phyloP scores from a whole-genome alignment of 176 grass and related monocot species.

The Cenchrus purpureus region DNA sequence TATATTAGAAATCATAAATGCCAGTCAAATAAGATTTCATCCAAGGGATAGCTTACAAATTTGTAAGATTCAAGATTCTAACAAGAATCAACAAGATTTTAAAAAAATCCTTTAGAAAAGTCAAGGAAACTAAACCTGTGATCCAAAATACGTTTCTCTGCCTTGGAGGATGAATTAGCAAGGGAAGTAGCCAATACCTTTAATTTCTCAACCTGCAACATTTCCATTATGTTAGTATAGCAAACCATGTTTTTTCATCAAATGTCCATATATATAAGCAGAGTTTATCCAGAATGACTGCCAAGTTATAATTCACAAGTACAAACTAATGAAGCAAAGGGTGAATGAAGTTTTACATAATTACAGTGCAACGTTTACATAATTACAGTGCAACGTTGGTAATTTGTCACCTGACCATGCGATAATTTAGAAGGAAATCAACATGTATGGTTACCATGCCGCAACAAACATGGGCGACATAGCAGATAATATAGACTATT shows the following conservation, averaged over 20 bases:
- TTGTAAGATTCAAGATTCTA: slow-evolving; percentile 22
- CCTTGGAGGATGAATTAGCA: slow-evolving; percentile 93
- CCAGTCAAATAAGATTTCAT: slow-evolving; percentile 8
- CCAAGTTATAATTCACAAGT: slow-evolving; percentile 6
- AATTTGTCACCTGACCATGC: slow-evolving; percentile 6
- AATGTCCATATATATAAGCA: slow-evolving; percentile 20
- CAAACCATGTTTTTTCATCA: slow-evolving; percentile 11
- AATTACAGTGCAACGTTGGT: neutral
- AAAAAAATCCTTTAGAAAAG: slow-evolving; percentile 17
- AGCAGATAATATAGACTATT: slow-evolving; percentile 1
- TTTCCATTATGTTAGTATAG: slow-evolving; percentile 36
- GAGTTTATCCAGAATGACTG: neutral
- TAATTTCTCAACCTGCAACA: slow-evolving; percentile 84
- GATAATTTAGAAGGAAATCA: slow-evolving; percentile 30
- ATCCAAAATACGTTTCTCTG: slow-evolving; percentile 97
- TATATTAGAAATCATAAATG: neutral
- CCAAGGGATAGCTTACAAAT: neutral
- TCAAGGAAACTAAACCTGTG: slow-evolving; percentile 64
- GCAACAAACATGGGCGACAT: slow-evolving; percentile 8
- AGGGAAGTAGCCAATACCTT: slow-evolving; percentile 90
- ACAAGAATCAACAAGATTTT: slow-evolving; percentile 32
- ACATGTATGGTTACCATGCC: neutral
- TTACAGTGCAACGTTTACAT: neutral
- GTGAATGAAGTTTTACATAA: neutral
- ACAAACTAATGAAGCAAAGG: slow-evolving; percentile 28